Evolutionary conservation across 345 rosid species (phyloP), one percentile per base, ranked within the genome.

Genomic region (Melaleuca alternifolia): DNA sequence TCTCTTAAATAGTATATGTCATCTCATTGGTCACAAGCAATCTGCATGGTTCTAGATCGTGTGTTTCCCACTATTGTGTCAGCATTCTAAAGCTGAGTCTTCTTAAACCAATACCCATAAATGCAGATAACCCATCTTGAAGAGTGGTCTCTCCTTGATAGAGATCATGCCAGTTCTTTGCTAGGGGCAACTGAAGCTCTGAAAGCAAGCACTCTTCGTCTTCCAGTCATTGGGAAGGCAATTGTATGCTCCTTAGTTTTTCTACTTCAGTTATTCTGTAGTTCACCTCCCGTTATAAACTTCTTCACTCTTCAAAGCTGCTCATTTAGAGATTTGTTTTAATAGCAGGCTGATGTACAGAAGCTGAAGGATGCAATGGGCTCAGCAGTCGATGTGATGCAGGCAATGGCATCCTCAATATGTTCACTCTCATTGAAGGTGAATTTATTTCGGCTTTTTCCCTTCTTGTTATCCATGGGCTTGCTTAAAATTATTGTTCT

Each of bases 181-280:
- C 88, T 89, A 28, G 96, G 96, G 89, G 98, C 99, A 89, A 96
- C 91, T 10, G 98, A 93, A 94, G 96, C 99, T 87, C 90, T 96
- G 89, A 94, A 90, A 91, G 99, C 99, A 89, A 97, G 98, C 88
- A 97, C 98, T 16, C 97, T 97, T 83, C 98, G 98, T 83, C 98
- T 97, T 90, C 99, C 98, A 51, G 85, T 95, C 51, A 91, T 92
- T 87, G 99, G 98, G 89, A 96, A 96, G 89, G 93, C 99, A 86
- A 85, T 88, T 86, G 99, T 91, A 91, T 57, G 95, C 89, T 82
- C 85, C 85, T 41, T 83, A 54, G 65, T 30, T 26, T 76, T 75
- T 89, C 24, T 33, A 53, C 46, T 44, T 50, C 54, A 82, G 11
- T 50, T 50, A 21, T 85, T 75, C 33, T 48, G 75, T 41, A 16